Conservation (phyloP, 805 yeast species). For the Wickerhamiella bombiphila region DNA sequence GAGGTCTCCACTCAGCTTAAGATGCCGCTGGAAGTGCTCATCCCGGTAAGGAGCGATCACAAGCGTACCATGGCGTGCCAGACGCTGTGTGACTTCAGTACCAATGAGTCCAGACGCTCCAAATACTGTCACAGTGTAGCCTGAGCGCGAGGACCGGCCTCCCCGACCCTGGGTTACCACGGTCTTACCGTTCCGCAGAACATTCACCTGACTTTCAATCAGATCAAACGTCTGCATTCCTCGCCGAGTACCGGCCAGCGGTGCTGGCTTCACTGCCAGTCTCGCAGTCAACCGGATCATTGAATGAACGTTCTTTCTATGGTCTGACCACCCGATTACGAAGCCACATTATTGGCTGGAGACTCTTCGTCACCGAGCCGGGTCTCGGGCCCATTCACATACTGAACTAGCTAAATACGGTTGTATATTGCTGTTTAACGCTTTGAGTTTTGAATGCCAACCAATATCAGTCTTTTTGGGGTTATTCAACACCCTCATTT, state of each 20-base stretch:
- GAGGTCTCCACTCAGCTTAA: slow-evolving; percentile 72
- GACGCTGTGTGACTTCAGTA: slow-evolving; percentile 49
- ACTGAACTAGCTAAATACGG: no score
- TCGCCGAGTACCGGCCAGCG: slow-evolving; percentile 9
- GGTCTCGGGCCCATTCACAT: no score
- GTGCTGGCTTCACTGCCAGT: not conserved
- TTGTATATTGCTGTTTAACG: no score
- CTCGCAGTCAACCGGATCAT: not conserved
- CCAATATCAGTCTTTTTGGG: no score
- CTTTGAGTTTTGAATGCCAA: no score
- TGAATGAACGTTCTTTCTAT: no score
- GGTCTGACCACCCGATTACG: no score
- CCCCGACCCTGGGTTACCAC: slow-evolving; percentile 59
- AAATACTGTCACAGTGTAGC: slow-evolving; percentile 77
- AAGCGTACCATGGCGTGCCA: slow-evolving; percentile 71
- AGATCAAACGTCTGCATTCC: slow-evolving; percentile 25
- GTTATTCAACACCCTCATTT: no score
- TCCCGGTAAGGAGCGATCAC: slow-evolving; percentile 72
- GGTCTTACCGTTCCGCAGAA: slow-evolving; percentile 64
- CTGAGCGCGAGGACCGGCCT: slow-evolving; percentile 70
- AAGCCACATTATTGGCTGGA: no score
- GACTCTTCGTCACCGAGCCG: no score
- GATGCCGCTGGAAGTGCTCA: slow-evolving; percentile 58
- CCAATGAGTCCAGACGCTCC: slow-evolving; percentile 76
- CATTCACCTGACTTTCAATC: slow-evolving; percentile 38